phyloP scores from a whole-genome alignment of 2,329 filamentous ascomycete genomes.

The Fusarium sp. region DNA sequence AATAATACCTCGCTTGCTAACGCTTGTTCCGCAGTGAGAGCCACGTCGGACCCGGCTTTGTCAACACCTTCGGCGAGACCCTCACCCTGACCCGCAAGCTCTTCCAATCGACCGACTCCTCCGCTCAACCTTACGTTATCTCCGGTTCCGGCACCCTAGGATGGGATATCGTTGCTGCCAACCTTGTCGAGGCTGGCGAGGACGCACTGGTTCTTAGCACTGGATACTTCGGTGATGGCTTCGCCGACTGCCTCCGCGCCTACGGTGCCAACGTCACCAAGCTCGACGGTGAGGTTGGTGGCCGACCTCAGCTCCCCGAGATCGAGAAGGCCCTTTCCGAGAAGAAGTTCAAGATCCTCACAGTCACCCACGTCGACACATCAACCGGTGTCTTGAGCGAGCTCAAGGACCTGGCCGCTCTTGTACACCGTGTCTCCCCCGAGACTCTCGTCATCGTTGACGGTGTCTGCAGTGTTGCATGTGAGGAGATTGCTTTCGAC shows the following conservation, averaged over 20 bases:
- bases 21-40: slow-evolving; percentile 75
- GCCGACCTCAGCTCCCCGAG: slow-evolving; percentile 85
- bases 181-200: slow-evolving; percentile 89
- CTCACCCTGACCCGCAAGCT: slow-evolving; percentile 90
- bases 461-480: slow-evolving; percentile 96
- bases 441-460: slow-evolving; percentile 94
- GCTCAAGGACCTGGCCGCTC: slow-evolving; percentile 83
- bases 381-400: slow-evolving; percentile 96
- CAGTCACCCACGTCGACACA: slow-evolving; percentile 96
- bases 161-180: slow-evolving; percentile 96
- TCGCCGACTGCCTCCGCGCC: slow-evolving; percentile 89
- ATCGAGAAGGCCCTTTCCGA: slow-evolving; percentile 89
- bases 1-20: slow-evolving; percentile 13
- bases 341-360: slow-evolving; percentile 94
- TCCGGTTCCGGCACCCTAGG: slow-evolving; percentile 95
- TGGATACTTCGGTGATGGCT: slow-evolving; percentile 96
- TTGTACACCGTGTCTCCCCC: slow-evolving; percentile 88
- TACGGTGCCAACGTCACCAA: slow-evolving; percentile 94
- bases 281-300: slow-evolving; percentile 88
- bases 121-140: slow-evolving; percentile 91
- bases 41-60: slow-evolving; percentile 90
- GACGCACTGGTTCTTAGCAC: slow-evolving; percentile 93
- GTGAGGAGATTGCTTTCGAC: slow-evolving; percentile 96
- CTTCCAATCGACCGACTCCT: slow-evolving; percentile 87
- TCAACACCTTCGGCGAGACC: slow-evolving; percentile 90